Evolutionary conservation across 2,329 filamentous ascomycete species (phyloP).

Genomic region (Trichophyton equinum): DNA sequence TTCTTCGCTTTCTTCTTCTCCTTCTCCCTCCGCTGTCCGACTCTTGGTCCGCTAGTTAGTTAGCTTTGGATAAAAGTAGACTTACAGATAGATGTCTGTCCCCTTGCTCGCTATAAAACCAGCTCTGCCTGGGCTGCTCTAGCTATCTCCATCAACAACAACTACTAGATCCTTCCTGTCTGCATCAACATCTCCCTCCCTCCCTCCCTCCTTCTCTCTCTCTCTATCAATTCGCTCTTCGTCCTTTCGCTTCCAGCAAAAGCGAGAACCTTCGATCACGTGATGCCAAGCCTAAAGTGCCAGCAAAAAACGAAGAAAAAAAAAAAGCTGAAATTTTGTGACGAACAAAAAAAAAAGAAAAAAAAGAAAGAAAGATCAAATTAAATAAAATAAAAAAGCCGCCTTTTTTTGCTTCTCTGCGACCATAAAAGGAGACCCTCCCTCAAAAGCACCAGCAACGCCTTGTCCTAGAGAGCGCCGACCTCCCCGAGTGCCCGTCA

Average conservation of each 20-base stretch:
- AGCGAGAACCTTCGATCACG: slow-evolving; percentile 32
- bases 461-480: neutral
- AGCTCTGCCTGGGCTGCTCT: no score
- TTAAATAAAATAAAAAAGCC: no score
- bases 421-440: no score
- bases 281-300: slow-evolving; percentile 14
- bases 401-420: no score
- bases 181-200: neutral
- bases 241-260: slow-evolving; percentile 13
- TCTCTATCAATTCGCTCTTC: neutral
- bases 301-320: slow-evolving; percentile 5
- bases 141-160: no score
- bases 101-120: no score
- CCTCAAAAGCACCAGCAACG: no score
- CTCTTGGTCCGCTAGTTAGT: neutral
- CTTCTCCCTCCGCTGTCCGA: neutral
- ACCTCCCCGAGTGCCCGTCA: neutral
- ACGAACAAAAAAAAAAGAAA: slow-evolving; percentile 7
- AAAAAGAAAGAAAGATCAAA: slow-evolving; percentile 10
- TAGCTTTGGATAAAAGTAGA: neutral
- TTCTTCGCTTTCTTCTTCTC: slow-evolving; percentile 1
- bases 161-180: neutral
- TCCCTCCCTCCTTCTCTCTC: neutral
- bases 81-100: neutral
- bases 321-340: slow-evolving; percentile 8